Base-by-base conservation (phyloP, 2,329 filamentous ascomycete genomes). In the Pezicula rhizophila region DNA sequence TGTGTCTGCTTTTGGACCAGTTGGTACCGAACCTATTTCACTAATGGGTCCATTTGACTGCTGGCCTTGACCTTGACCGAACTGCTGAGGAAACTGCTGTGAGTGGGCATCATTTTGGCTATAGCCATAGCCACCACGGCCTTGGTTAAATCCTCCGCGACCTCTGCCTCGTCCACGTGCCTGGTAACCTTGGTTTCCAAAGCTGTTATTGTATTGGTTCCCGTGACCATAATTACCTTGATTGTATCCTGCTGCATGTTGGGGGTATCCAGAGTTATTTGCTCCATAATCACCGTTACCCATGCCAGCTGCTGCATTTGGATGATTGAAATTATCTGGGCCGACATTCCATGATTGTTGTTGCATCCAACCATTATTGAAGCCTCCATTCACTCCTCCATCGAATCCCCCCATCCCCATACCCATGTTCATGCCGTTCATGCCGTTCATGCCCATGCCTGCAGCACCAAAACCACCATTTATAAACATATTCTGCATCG, bases 281-380 rank as follows among this genome's bases (percentile, higher is more conserved):
- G 79, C 78, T 74, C 84, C 85, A 82, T 80, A 89, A 74, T 88
- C 85, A 87, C 84, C 82, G 77, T 78, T 77, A 72, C 82, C 83
- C 80, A 87, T 87, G 76, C 82, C 82, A 77, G 82, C 82, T 64
- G 72, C 79, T 86, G 73, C 80, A 87, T 82, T 89, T 86, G 82
- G 79, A 83, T 82, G 78, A 83, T 82, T 90, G 84, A 82, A 89
- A 85, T 88, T 89, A 88, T 88, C 85, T 85, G 86, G 84, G 77
- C 82, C 60, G 77, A 82, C 80, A 84, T 84, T 87, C 85, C 85
- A 89, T 77, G 84, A 82, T 74, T 87, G 84, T 73, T 85, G 84
- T 76, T 78, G 78, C 77, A 85, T 87, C 84, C 85, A 89, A 76
- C 83, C 84, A 80, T 84, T 81, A 79, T 85, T 84, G 77, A 82